Conservation (phyloP, 2,329 filamentous ascomycete species). For the Cucurbitaria berberidis region DNA sequence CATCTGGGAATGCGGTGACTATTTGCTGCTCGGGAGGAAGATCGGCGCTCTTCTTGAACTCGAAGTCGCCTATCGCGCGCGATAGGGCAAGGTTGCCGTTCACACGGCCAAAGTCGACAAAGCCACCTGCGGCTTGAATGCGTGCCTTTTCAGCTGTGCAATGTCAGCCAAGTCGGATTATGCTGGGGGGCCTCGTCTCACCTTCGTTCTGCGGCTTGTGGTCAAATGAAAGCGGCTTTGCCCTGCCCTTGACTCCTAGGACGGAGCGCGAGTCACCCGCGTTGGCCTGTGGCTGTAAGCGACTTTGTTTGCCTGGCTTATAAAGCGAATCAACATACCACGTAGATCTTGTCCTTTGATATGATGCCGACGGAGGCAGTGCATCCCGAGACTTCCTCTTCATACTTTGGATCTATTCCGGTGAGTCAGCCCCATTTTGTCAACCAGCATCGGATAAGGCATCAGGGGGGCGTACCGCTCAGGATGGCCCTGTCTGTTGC, state of each 20-base stretch:
- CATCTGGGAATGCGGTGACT: slow-evolving; percentile 94
- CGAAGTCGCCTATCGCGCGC: slow-evolving; percentile 96
- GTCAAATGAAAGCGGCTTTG: slow-evolving; percentile 97
- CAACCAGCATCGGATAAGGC: slow-evolving; percentile 5
- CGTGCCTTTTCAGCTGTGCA: slow-evolving; percentile 87
- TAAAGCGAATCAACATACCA: slow-evolving; percentile 68
- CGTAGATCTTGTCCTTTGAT: slow-evolving; percentile 89
- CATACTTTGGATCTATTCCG: slow-evolving; percentile 84
- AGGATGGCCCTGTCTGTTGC: slow-evolving; percentile 95
- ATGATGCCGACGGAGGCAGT: slow-evolving; percentile 92
- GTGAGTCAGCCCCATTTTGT: slow-evolving; percentile 36
- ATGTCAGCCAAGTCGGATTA: slow-evolving; percentile 20
- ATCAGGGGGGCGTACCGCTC: slow-evolving; percentile 70
- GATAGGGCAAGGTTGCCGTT: slow-evolving; percentile 98
- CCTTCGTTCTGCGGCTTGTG: slow-evolving; percentile 99
- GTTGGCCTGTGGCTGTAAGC: slow-evolving; percentile 72
- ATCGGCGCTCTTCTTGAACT: slow-evolving; percentile 99
- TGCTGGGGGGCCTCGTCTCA: slow-evolving; percentile 47
- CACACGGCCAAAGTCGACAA: slow-evolving; percentile 97
- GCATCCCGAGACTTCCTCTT: slow-evolving; percentile 97
- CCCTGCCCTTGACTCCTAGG: slow-evolving; percentile 92
- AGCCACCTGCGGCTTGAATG: slow-evolving; percentile 93
- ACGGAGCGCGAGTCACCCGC: slow-evolving; percentile 96
- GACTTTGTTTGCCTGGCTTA: not conserved
- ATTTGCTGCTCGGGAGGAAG: slow-evolving; percentile 98